Evolutionary conservation across 371 early-diverging fungal species (phyloP), one percentile per base, ranked within the genome.

Genomic region (Blakeslea trispora): DNA sequence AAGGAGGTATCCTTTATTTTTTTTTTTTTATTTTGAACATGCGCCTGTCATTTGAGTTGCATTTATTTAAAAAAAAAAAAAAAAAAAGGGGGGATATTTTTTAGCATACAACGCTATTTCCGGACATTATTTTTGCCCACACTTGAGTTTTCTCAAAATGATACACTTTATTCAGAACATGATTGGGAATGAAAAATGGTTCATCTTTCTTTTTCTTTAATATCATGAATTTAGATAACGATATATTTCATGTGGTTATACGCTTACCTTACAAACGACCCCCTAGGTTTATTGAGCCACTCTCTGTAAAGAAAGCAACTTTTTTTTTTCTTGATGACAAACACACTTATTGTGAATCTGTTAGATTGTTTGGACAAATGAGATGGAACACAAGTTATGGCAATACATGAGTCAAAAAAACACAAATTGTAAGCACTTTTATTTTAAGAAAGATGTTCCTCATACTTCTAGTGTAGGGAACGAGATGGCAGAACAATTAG

Each of bases 331-430:
- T n/a, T n/a, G n/a, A n/a, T n/a, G n/a, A n/a, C n/a, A n/a, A n/a
- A n/a, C n/a, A n/a, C n/a, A n/a, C n/a, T n/a, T n/a, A n/a, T n/a
- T n/a, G n/a, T n/a, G n/a, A n/a, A n/a, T n/a, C 44, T 37, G 1
- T 15, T 66, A 86, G 86, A 73, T 84, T 51, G 64, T 79, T 40
- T 86, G 86, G 86, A 84, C 84, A 17, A 83, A 83, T 39, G 81
- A 78, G 50, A 84, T 84, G 86, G 86, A 86, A 35, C 77, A 81
- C 43, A 71, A 72, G 15, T 50, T 86, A 42, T 84, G 86, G 83
- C 75, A 80, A 47, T 72, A 82, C 53, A 77, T 84, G 64, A 76
- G 81, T 7, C 81, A 81, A 49, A 83, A 82, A 46, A 77, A 81
- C 23, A 78, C 79, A 18, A 84, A 86, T 50, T 86, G 86, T 83